A percentile compares a stretch with the other conserved stretches of the same genome.
Conservation (phyloP, 345 rosid genomes). For the Acer campestre region DNA sequence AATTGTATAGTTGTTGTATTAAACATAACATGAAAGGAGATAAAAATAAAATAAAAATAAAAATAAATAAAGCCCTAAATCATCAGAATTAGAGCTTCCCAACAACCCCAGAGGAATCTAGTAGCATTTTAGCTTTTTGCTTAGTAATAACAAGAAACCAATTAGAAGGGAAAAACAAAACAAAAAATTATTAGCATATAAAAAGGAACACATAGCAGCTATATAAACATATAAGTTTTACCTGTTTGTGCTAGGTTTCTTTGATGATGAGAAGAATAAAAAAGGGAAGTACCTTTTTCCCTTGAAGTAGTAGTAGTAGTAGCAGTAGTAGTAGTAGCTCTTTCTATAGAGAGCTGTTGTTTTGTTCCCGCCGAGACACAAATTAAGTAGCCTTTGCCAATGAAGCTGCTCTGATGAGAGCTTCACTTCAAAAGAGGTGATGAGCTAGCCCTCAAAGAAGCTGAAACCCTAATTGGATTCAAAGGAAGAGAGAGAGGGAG, state of each 20-base stretch:
- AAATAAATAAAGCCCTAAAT: constrained; percentile 38
- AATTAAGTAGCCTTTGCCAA: constrained; percentile 25
- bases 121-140: constrained; percentile 36
- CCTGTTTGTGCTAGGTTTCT: constrained; percentile 40
- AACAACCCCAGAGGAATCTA: constrained; percentile 28
- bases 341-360: constrained; percentile 30
- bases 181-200: constrained; percentile 17
- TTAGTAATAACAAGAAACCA: constrained; percentile 30
- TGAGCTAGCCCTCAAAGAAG: constrained; percentile 22
- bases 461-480: constrained; percentile 44
- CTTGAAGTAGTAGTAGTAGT: constrained; percentile 6
- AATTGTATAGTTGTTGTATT: background rate
- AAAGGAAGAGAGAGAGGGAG: background rate
- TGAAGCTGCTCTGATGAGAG: constrained; percentile 14
- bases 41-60: constrained; percentile 3
- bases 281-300: constrained; percentile 34
- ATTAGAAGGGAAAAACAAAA: constrained; percentile 6
- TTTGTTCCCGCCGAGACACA: constrained; percentile 32
- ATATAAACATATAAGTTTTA: constrained; percentile 23
- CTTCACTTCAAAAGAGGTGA: constrained; percentile 18
- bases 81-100: constrained; percentile 25
- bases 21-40: constrained; percentile 15
- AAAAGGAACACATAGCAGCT: constrained; percentile 16
- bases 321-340: constrained; percentile 22
- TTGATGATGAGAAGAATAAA: constrained; percentile 31